Evolutionary conservation across 2,329 filamentous ascomycete genomes (phyloP), one percentile per base, ranked within the genome.

Genomic region (Nemania bipapillata): DNA sequence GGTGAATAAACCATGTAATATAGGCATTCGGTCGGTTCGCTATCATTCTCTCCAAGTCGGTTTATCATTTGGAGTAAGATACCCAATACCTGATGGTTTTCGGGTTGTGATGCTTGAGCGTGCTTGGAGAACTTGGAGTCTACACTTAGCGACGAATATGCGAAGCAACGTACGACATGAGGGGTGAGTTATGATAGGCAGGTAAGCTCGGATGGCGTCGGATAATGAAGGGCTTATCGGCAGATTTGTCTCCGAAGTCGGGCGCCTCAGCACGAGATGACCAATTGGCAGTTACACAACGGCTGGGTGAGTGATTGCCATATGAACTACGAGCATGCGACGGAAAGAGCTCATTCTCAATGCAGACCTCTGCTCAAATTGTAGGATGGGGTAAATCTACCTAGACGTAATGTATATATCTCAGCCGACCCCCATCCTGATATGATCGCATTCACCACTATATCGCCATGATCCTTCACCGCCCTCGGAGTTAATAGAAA

Each of bases 241-340:
- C 32, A 20, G 24, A 40, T 20, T 20, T 68, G 53, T 65, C 66
- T 65, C 66, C 66, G 66, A 68, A 32, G 53, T 65, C 66, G 66
- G 66, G 35, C 56, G 5, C 28, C 32, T 52, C 56, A 49, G 52
- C 7, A 11, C 45, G 24, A 28, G 30, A 40, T 32, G 57, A 20
- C 42, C 20, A 15, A 45, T 45, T 2, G 17, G 15, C 35, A 55
- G 63, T n/a, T 64, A 54, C 65, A 55, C 47, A 42, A 60, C 20
- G 30, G 4, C 30, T 4, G 30, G 9, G 30, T 32, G 30, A n/a
- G n/a, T 32, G 30, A 32, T 4, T 32, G 30, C 35, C 17, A 47
- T 47, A 35, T 40, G 26, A 50, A 65, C 5, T n/a, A 42, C 8
- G 28, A 26, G 22, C 42, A 17, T 26, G 26, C 7, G 15, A 17